Conservation (phyloP, 2,329 filamentous ascomycete genomes). For the Pestalotiopsis sp. region DNA sequence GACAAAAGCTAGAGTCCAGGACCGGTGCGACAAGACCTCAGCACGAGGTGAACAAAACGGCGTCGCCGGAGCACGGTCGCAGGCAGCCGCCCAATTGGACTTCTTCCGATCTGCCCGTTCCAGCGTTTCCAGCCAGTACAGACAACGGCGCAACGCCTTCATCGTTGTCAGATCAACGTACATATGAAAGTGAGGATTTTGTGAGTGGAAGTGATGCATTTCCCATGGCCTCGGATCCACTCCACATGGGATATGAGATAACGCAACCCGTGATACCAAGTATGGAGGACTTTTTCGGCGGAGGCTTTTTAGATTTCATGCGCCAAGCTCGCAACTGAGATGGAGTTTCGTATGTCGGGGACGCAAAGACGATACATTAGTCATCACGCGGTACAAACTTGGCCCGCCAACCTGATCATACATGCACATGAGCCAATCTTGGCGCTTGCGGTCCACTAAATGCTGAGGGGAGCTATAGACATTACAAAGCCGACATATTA, state of each 20-base stretch:
- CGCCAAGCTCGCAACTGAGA: conserved; percentile 16
- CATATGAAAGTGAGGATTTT: conserved; percentile 14
- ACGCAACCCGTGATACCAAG: conserved; percentile 30
- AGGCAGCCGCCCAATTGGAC: conserved; percentile 11
- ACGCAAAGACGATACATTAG: background rate
- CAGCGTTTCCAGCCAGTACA: conserved; percentile 1
- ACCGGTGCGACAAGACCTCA: conserved; percentile 9
- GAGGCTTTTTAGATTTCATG: conserved; percentile 33
- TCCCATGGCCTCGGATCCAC: conserved; percentile 9
- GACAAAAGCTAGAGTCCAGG: conserved; percentile 30
- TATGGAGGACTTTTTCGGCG: conserved; percentile 36
- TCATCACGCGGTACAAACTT: background rate
- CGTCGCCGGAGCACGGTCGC: conserved; percentile 4
- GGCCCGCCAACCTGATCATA: background rate
- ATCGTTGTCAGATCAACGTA: conserved; percentile 3
- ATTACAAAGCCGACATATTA: background rate
- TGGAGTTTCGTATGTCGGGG: background rate
- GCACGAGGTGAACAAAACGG: conserved; percentile 8
- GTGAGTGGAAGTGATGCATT: conserved; percentile 11
- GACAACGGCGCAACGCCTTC: conserved; percentile 14
- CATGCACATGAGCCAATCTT: background rate
- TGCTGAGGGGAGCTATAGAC: background rate
- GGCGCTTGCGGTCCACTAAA: background rate
- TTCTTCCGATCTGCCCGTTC: conserved; percentile 7
- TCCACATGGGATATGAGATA: conserved; percentile 17